phyloP scores from a whole-genome alignment of 192 early-diverging fungal genomes.

The Coemansia sp. region DNA sequence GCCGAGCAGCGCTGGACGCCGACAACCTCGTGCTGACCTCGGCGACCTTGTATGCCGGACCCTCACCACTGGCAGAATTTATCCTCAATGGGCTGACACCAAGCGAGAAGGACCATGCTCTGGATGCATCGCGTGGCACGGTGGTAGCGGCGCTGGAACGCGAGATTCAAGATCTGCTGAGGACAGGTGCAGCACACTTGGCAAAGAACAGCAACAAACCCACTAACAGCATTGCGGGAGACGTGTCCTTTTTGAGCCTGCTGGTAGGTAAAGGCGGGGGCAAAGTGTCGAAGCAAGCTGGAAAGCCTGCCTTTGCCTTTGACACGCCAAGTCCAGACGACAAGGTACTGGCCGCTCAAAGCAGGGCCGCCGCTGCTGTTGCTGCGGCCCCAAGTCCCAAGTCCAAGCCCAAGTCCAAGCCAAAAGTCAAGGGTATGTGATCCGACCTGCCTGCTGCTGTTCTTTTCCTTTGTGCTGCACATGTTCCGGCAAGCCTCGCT shows the following conservation, averaged over 20 bases:
- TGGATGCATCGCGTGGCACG: background rate
- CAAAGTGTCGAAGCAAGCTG: background rate
- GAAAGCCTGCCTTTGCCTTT: slow-evolving; percentile 64
- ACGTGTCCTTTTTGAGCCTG: slow-evolving; percentile 38
- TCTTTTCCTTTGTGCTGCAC: too few relatives aligned
- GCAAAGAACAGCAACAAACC: background rate
- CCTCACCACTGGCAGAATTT: slow-evolving; percentile 43
- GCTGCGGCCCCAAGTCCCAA: slow-evolving; percentile 7
- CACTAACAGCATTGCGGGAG: slow-evolving; percentile 11
- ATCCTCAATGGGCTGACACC: slow-evolving; percentile 17
- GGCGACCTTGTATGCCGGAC: slow-evolving; percentile 32
- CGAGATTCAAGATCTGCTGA: slow-evolving; percentile 18
- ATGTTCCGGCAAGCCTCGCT: too few relatives aligned
- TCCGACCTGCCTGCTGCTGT: too few relatives aligned
- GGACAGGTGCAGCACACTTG: slow-evolving; percentile 11
- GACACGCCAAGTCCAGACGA: slow-evolving; percentile 83
- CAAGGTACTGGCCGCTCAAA: slow-evolving; percentile 62
- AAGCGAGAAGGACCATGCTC: background rate
- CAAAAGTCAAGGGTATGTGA: slow-evolving; percentile 29
- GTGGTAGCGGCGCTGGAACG: slow-evolving; percentile 15
- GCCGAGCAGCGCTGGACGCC: slow-evolving; percentile 2
- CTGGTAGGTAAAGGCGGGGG: slow-evolving; percentile 19
- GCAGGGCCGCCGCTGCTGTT: slow-evolving; percentile 14
- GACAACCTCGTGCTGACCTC: slow-evolving; percentile 1
- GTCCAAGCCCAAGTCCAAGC: slow-evolving; percentile 13